Evolutionary conservation across 495 filamentous ascomycete genomes (phyloP), one percentile per base, ranked within the genome.

Genomic region (Lasiosphaeris hirsuta): DNA sequence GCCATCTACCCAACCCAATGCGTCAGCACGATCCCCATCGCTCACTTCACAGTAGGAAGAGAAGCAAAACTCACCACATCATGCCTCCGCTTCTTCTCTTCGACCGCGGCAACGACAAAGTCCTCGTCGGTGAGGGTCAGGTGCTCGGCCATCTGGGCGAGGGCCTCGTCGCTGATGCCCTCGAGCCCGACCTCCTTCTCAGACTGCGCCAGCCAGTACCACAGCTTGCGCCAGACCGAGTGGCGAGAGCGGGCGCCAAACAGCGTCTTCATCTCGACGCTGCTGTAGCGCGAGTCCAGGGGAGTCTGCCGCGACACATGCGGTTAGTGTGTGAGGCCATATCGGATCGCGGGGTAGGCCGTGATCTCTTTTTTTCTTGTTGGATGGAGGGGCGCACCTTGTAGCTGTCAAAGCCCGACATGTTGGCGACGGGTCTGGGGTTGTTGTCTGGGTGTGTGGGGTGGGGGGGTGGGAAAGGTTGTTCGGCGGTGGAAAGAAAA

Each of bases 201-300:
- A 23, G 83, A 80, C 77, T 92, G 86, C n/a, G 90, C 90, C 10
- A 96, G 85, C 79, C 82, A 88, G 30, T 91, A 65, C 90, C 90
- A 96, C 45, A 95, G 78, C 61, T 86, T 75, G 61, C 90, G 83
- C 90, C 90, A 94, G 36, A 84, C 90, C 6, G 84, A 81, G 64
- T 80, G 79, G n/a, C 90, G 81, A 52, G 79, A 83, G 33, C 89
- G 81, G 53, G 83, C 83, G 35, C 82, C 86, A 75, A 93, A 95
- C 59, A 93, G 70, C 35, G 66, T 68, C 51, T 73, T 72, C 83
- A 86, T 86, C 63, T 82, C 82, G 19, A 56, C 53, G 62, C 73
- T 88, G 62, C 83, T 81, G 77, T 92, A 92, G 61, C 89, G 84
- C 67, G 83, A 81, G 66, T 82, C 84, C 61, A 92, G 77, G 56